Conservation (phyloP, 306 rosid genomes). For the Rosa lucieae region DNA sequence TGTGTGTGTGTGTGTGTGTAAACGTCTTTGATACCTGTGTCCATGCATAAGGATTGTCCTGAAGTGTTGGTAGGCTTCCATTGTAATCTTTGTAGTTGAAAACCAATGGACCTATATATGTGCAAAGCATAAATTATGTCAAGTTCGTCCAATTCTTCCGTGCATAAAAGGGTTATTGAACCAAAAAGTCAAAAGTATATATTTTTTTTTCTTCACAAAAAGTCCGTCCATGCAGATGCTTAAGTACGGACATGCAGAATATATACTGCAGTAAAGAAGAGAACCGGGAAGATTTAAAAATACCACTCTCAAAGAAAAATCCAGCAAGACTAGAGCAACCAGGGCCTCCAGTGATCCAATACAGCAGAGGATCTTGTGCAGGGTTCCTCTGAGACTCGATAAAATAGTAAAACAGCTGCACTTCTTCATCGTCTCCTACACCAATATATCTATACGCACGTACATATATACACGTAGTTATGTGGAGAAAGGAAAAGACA, state of each 20-base stretch:
- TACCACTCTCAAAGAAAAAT: conserved; percentile 19
- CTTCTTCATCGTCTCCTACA: conserved; percentile 16
- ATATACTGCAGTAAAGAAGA: not conserved
- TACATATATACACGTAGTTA: not conserved
- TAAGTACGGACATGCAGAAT: no score
- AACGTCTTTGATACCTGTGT: not conserved
- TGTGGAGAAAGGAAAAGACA: no score
- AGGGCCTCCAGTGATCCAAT: conserved; percentile 11
- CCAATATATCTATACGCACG: conserved; percentile 7
- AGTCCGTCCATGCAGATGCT: no score
- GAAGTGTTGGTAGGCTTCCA: conserved; percentile 23
- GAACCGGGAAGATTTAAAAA: not conserved
- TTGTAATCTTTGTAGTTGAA: conserved; percentile 17
- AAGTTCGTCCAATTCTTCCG: no score
- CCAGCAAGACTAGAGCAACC: conserved; percentile 12
- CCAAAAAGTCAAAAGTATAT: no score
- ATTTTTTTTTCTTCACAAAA: no score
- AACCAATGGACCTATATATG: conserved; percentile 6
- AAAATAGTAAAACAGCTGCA: conserved; percentile 19
- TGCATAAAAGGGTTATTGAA: no score
- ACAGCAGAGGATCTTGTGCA: conserved; percentile 11
- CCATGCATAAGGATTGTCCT: conserved; percentile 20
- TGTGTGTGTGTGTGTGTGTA: no score
- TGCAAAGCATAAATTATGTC: not conserved
- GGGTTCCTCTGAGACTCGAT: conserved; percentile 22